phyloP scores from a whole-genome alignment of 2,329 filamentous ascomycete genomes.

The Paracorniculantispora psalliotae region DNA sequence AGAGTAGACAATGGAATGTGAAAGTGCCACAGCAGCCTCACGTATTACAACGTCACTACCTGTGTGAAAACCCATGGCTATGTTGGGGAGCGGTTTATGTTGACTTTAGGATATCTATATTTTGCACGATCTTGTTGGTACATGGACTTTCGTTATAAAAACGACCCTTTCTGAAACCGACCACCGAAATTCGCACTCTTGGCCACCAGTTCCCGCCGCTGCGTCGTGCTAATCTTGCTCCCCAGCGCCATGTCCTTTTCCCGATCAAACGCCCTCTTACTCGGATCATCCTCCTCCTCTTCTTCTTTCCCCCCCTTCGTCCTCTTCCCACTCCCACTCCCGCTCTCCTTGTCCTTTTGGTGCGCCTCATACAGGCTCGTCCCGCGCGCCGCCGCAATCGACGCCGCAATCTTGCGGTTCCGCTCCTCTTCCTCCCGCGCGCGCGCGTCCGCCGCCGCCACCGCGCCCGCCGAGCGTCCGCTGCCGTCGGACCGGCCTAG shows the following conservation, averaged over 20 bases:
- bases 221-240: constrained; percentile 63
- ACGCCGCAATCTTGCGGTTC: constrained; percentile 41
- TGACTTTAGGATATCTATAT: not conserved
- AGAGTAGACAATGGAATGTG: too few relatives aligned
- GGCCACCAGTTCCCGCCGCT: constrained; percentile 73
- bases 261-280: constrained; percentile 78
- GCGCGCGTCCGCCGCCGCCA: constrained; percentile 34
- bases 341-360: constrained; percentile 32
- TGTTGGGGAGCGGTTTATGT: too few relatives aligned
- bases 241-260: constrained; percentile 90
- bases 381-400: constrained; percentile 49
- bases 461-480: constrained; percentile 36
- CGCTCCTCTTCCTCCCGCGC: constrained; percentile 53
- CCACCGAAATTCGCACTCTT: constrained; percentile 77
- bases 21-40: too few relatives aligned
- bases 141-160: constrained; percentile 34
- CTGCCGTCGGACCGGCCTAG: constrained; percentile 59
- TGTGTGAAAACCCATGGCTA: too few relatives aligned
- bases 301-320: constrained; percentile 25
- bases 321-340: too few relatives aligned
- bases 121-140: not conserved
- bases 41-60: too few relatives aligned
- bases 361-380: constrained; percentile 58
- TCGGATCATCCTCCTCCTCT: constrained; percentile 81
- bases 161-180: constrained; percentile 73